phyloP scores from a whole-genome alignment of 192 early-diverging fungal species.

The Backusella tarrabulga region DNA sequence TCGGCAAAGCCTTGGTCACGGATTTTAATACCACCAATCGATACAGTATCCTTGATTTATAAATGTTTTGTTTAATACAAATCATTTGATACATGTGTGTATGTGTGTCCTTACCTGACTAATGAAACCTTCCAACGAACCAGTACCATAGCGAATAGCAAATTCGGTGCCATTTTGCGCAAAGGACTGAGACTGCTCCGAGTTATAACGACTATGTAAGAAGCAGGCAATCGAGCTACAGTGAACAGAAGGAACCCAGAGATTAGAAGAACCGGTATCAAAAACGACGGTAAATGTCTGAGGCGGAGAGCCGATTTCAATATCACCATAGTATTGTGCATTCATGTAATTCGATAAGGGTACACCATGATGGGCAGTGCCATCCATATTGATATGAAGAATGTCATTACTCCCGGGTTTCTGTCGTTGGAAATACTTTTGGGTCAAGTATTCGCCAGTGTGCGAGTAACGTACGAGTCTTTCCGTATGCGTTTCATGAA shows the following conservation, averaged over 20 bases:
- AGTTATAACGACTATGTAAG: slow-evolving; percentile 88
- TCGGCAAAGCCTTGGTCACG: slow-evolving; percentile 89
- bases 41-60: slow-evolving; percentile 61
- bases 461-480: slow-evolving; percentile 61
- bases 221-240: slow-evolving; percentile 96
- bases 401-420: slow-evolving; percentile 17
- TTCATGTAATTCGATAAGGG: slow-evolving; percentile 94
- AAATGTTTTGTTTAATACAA: neutral
- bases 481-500: slow-evolving; percentile 57
- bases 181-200: slow-evolving; percentile 75
- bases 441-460: slow-evolving; percentile 64
- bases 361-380: slow-evolving; percentile 62
- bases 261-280: slow-evolving; percentile 93
- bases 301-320: slow-evolving; percentile 80
- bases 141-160: slow-evolving; percentile 92
- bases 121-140: slow-evolving; percentile 93
- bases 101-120: slow-evolving; percentile 52
- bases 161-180: slow-evolving; percentile 91
- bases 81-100: neutral
- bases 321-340: slow-evolving; percentile 94
- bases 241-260: slow-evolving; percentile 95
- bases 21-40: slow-evolving; percentile 72
- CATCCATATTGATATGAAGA: slow-evolving; percentile 52
- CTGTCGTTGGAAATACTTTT: slow-evolving; percentile 69
- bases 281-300: slow-evolving; percentile 92